Percentiles rank a stretch among this genome's conserved stretches.
These are phyloP conservation scores for Metarhizium robertsii DNA, from an alignment of 2,329 filamentous ascomycete species.

Conservation along the genomic window DNA sequence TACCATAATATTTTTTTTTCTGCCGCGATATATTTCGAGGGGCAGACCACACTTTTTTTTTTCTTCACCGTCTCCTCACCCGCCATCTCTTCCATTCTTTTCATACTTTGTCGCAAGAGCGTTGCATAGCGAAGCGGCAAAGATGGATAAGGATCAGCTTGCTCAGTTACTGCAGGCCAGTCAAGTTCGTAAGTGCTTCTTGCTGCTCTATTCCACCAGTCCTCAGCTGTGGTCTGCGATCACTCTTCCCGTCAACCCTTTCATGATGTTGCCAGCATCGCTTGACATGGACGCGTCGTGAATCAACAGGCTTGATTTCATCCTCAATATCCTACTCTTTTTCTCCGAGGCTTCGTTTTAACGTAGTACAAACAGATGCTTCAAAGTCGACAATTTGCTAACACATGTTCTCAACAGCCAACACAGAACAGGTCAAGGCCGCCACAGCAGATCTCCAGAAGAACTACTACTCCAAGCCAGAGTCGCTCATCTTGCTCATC, in stretches of 20 bases:
- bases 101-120: slow-evolving; percentile 7
- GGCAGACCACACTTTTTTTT: slow-evolving; percentile 6
- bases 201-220: neutral
- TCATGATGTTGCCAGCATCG: neutral
- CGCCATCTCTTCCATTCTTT: slow-evolving; percentile 1
- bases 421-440: slow-evolving; percentile 82
- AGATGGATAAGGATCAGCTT: slow-evolving; percentile 58
- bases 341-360: neutral
- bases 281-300: neutral
- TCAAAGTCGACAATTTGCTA: slow-evolving; percentile 15
- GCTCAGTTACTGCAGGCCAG: slow-evolving; percentile 79
- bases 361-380: neutral
- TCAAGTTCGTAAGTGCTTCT: slow-evolving; percentile 62
- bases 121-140: slow-evolving; percentile 6
- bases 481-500: slow-evolving; percentile 76
- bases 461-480: slow-evolving; percentile 80
- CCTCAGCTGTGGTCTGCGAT: neutral
- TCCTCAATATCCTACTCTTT: neutral
- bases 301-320: neutral
- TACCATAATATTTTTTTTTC: slow-evolving; percentile 7
- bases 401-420: slow-evolving; percentile 47
- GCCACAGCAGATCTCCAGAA: slow-evolving; percentile 87
- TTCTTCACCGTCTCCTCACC: slow-evolving; percentile 4
- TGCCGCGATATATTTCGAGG: slow-evolving; percentile 7
- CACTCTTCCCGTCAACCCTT: neutral